A percentile compares a stretch with the other conserved stretches of the same genome.
Evolutionary conservation across 2,329 filamentous ascomycete species (phyloP).

Genomic region (Colletotrichum sojae): DNA sequence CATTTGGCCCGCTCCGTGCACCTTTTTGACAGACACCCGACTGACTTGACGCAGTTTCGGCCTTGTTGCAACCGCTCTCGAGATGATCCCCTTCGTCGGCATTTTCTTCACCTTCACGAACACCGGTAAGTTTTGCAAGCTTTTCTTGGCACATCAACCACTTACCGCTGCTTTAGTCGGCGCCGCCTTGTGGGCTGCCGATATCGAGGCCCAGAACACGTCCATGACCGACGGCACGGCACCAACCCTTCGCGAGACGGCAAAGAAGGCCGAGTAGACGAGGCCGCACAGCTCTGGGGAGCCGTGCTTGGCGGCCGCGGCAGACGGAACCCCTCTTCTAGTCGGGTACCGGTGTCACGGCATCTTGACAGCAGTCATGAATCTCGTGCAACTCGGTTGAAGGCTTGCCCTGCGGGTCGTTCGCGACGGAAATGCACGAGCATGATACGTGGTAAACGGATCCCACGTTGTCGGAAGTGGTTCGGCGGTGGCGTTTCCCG

Average conservation of each 20-base stretch:
- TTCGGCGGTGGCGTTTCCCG: not conserved
- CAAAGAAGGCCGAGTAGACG: slow-evolving; percentile 62
- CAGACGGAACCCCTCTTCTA: slow-evolving; percentile 6
- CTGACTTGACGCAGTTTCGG: slow-evolving; percentile 72
- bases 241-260: slow-evolving; percentile 64
- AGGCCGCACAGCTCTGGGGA: slow-evolving; percentile 18
- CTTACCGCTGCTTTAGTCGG: slow-evolving; percentile 70
- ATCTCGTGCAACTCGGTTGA: not conserved
- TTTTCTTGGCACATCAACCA: not conserved
- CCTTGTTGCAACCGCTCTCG: slow-evolving; percentile 81
- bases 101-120: slow-evolving; percentile 93
- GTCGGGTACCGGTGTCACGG: slow-evolving; percentile 25
- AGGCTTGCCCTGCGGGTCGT: not conserved
- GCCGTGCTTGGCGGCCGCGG: slow-evolving; percentile 2
- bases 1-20: slow-evolving; percentile 15
- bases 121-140: slow-evolving; percentile 65
- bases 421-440: not conserved
- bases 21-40: slow-evolving; percentile 28
- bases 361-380: slow-evolving; percentile 31
- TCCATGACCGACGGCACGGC: slow-evolving; percentile 66
- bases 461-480: not conserved
- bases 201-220: slow-evolving; percentile 75
- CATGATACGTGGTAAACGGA: not conserved
- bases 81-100: slow-evolving; percentile 86
- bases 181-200: slow-evolving; percentile 93